These are phyloP conservation scores for Puccinia coronata DNA, from an alignment of 1,284 basidiomycete genomes.

Conservation along the genomic window DNA sequence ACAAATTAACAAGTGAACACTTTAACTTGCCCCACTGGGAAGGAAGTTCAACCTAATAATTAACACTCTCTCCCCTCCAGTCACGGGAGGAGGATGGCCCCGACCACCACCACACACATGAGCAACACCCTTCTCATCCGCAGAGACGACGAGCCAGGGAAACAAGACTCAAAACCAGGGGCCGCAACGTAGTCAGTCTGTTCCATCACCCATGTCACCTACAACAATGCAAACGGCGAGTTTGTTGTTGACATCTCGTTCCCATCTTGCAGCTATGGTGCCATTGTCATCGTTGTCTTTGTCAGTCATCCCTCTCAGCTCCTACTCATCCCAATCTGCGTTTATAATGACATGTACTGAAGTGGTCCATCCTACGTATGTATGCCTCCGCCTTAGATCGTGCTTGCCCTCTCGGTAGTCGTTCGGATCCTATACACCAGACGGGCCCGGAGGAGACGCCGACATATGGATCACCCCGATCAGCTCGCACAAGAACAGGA, in stretches of 20 bases:
- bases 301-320: background rate
- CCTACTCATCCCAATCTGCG: background rate
- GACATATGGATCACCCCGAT: background rate
- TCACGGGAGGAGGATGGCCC: background rate
- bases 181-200: background rate
- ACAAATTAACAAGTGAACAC: too few species aligned
- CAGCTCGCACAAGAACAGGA: slow-evolving; percentile 7
- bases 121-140: background rate
- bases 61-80: too few species aligned
- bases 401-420: slow-evolving; percentile 17
- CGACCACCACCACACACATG: background rate
- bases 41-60: too few species aligned
- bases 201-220: background rate
- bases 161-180: background rate
- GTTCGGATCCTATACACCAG: slow-evolving; percentile 40
- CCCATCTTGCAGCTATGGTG: slow-evolving; percentile 23
- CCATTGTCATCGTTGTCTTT: slow-evolving; percentile 36
- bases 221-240: background rate
- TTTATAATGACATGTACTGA: background rate
- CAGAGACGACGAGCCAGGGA: background rate
- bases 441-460: background rate
- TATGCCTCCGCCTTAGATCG: background rate
- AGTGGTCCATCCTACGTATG: background rate
- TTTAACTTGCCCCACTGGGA: too few species aligned
- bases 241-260: background rate